Evolutionary conservation across 306 rosid species (phyloP).

Genomic region (Cyamopsis tetragonoloba): DNA sequence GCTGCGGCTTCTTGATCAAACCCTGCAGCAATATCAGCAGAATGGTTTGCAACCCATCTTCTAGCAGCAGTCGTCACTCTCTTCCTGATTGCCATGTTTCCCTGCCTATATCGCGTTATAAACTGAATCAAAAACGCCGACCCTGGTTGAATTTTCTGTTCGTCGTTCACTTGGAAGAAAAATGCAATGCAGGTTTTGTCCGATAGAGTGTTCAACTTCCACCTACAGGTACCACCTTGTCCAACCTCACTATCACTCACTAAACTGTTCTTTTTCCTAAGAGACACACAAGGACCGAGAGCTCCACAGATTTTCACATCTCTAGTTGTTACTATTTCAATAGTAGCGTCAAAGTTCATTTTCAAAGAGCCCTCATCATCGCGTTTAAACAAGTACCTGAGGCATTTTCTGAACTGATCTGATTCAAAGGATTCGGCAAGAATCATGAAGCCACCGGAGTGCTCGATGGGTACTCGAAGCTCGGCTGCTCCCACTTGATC

Average conservation of each 20-base stretch:
- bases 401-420: constrained; percentile 60
- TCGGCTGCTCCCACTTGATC: constrained; percentile 88
- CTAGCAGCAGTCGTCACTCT: constrained; percentile 94
- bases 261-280: constrained; percentile 43
- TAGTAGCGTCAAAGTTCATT: constrained; percentile 77
- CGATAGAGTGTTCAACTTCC: constrained; percentile 72
- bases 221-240: constrained; percentile 68
- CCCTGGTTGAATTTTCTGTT: constrained; percentile 58
- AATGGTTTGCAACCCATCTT: constrained; percentile 75
- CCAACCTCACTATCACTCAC: constrained; percentile 66
- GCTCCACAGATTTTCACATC: constrained; percentile 91
- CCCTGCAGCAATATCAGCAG: constrained; percentile 76
- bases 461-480: constrained; percentile 60
- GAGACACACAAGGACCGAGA: constrained; percentile 88
- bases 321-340: constrained; percentile 73
- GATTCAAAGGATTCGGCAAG: constrained; percentile 75
- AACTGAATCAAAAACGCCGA: constrained; percentile 82
- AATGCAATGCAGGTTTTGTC: constrained; percentile 78
- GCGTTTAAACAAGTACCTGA: constrained; percentile 51
- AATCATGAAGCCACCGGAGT: constrained; percentile 79
- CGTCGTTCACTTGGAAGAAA: constrained; percentile 74
- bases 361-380: constrained; percentile 59
- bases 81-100: constrained; percentile 57
- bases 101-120: constrained; percentile 66
- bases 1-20: constrained; percentile 96